Conservation (phyloP, 345 rosid species). For the Adansonia digitata region DNA sequence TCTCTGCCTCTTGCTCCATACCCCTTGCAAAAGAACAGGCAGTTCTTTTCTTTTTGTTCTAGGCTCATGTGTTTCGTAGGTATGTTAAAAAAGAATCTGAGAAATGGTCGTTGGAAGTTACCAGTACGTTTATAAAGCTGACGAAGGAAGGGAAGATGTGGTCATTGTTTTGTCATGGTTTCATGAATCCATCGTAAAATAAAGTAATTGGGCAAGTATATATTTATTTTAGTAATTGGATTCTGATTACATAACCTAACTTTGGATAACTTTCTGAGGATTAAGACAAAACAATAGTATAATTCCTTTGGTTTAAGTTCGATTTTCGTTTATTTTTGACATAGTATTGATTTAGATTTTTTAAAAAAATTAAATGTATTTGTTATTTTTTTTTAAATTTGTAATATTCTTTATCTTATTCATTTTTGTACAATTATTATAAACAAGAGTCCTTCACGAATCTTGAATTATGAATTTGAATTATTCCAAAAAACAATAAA, state of each 20-base stretch:
- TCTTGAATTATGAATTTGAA: too few relatives aligned
- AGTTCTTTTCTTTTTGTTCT: background rate
- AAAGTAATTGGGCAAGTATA: background rate
- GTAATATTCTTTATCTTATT: too few relatives aligned
- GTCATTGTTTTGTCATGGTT: slow-evolving; percentile 32
- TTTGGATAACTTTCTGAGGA: background rate
- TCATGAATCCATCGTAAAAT: slow-evolving; percentile 5
- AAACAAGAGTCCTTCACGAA: too few relatives aligned
- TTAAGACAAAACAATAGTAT: background rate
- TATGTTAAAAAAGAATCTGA: background rate
- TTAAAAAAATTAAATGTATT: too few relatives aligned
- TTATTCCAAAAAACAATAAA: too few relatives aligned
- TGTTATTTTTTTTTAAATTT: too few relatives aligned
- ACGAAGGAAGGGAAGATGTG: slow-evolving; percentile 18
- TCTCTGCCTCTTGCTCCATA: slow-evolving; percentile 55
- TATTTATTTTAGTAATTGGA: background rate
- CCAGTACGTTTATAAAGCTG: background rate
- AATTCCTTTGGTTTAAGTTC: background rate
- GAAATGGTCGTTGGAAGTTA: background rate
- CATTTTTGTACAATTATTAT: too few relatives aligned
- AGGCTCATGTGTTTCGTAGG: background rate
- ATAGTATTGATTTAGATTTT: background rate
- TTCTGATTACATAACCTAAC: background rate
- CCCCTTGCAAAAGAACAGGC: background rate
- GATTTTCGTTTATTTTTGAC: background rate